These are phyloP conservation scores for Pholiota adiposa DNA, from an alignment of 1,284 basidiomycete genomes.

Conservation along the genomic window DNA sequence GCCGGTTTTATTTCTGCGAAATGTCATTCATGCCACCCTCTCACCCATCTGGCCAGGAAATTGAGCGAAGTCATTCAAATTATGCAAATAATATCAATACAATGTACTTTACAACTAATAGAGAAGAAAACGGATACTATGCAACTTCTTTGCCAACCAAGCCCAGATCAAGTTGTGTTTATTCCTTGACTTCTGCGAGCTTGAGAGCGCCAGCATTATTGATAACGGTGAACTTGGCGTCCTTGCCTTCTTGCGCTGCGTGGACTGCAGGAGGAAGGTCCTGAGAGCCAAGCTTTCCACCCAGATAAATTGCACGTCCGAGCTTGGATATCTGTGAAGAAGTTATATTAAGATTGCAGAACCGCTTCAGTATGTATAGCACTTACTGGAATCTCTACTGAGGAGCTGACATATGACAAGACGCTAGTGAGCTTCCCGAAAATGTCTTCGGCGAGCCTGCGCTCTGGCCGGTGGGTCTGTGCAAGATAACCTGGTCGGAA, in stretches of 20 bases:
- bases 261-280: slow-evolving; percentile 37
- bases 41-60: too few species aligned
- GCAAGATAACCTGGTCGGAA: slow-evolving; percentile 64
- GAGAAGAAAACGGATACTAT: neutral
- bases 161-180: too few species aligned
- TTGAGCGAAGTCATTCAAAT: too few species aligned
- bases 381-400: slow-evolving; percentile 50
- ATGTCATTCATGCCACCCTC: neutral
- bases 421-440: slow-evolving; percentile 42
- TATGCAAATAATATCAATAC: neutral
- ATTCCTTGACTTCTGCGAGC: slow-evolving; percentile 36
- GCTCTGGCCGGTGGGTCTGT: slow-evolving; percentile 44
- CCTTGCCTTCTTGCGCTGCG: slow-evolving; percentile 39
- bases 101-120: neutral
- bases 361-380: too few species aligned
- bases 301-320: slow-evolving; percentile 43
- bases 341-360: too few species aligned
- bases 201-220: slow-evolving; percentile 46
- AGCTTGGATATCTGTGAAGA: slow-evolving; percentile 43
- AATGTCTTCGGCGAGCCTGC: slow-evolving; percentile 44
- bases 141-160: too few species aligned
- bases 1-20: neutral
- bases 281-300: slow-evolving; percentile 47
- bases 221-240: slow-evolving; percentile 47
- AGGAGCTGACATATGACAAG: slow-evolving; percentile 42